Percentiles rank a stretch among this genome's conserved stretches.
Evolutionary conservation across 2,329 filamentous ascomycete genomes (phyloP).

Genomic region (Alternaria tenuissima): DNA sequence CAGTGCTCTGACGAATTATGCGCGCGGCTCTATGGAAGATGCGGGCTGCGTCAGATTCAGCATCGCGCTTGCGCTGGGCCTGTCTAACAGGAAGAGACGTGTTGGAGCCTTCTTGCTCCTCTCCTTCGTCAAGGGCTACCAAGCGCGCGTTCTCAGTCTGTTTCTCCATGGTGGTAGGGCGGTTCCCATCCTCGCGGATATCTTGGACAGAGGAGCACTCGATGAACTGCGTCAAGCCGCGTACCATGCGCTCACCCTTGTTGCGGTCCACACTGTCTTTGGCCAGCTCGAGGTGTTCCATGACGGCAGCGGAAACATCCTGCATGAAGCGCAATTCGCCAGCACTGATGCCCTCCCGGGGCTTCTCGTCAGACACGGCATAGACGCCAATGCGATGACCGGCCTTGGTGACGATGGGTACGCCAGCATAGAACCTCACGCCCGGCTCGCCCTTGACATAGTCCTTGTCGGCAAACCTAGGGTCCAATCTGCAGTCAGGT

Average conservation of each 20-base stretch:
- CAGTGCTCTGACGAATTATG: conserved; percentile 45
- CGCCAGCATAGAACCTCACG: conserved; percentile 45
- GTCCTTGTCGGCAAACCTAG: conserved; percentile 33
- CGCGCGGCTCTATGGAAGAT: conserved; percentile 48
- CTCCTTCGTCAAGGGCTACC: conserved; percentile 35
- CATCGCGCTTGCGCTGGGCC: conserved; percentile 33
- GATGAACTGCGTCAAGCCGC: conserved; percentile 46
- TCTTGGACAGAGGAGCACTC: conserved; percentile 40
- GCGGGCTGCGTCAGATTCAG: conserved; percentile 34
- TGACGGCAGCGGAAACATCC: conserved; percentile 41
- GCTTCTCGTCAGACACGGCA: conserved; percentile 43
- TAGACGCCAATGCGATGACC: conserved; percentile 45
- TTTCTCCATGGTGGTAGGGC: conserved; percentile 39
- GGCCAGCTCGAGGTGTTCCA: conserved; percentile 44
- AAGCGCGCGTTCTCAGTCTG: conserved; percentile 48
- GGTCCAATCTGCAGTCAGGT: conserved; percentile 36
- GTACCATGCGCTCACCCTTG: conserved; percentile 44
- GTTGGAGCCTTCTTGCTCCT: conserved; percentile 21
- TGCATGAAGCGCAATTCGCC: conserved; percentile 42
- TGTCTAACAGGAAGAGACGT: conserved; percentile 20
- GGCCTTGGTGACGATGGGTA: conserved; percentile 40
- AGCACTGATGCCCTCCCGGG: conserved; percentile 33
- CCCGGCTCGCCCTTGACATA: conserved; percentile 40
- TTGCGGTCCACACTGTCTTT: conserved; percentile 37
- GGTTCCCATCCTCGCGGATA: conserved; percentile 23